Evolutionary conservation across 257 asterid species (phyloP).

Genomic region (Jacaranda copaia): DNA sequence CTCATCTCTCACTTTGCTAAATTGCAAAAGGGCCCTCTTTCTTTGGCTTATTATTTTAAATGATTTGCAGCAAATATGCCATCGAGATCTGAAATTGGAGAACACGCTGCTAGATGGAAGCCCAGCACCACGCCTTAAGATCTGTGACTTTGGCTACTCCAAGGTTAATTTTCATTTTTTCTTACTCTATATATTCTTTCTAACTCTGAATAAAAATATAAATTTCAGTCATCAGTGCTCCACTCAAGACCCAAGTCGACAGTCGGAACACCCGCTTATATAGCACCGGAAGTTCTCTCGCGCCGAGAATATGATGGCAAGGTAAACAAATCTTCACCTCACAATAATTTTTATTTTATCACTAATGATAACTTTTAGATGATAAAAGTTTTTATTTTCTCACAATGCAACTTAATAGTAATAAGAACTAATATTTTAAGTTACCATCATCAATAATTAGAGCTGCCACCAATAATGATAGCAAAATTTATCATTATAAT

Average conservation of each 20-base stretch:
- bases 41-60: background rate
- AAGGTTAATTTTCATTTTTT: slow-evolving; percentile 22
- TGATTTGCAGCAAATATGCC: slow-evolving; percentile 75
- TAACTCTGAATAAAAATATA: too few relatives aligned
- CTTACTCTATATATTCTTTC: too few relatives aligned
- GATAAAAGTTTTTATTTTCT: background rate
- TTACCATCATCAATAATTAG: too few relatives aligned
- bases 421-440: too few relatives aligned
- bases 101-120: slow-evolving; percentile 72
- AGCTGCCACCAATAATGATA: too few relatives aligned
- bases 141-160: slow-evolving; percentile 49
- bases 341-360: too few relatives aligned
- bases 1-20: background rate
- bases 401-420: too few relatives aligned
- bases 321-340: too few relatives aligned
- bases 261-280: slow-evolving; percentile 80
- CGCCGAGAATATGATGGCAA: slow-evolving; percentile 84
- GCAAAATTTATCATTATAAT: too few relatives aligned
- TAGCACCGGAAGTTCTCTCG: slow-evolving; percentile 76
- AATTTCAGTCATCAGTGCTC: slow-evolving; percentile 64
- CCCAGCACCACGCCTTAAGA: slow-evolving; percentile 70
- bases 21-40: background rate
- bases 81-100: slow-evolving; percentile 76
- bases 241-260: slow-evolving; percentile 85
- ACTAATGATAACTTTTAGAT: too few relatives aligned